These are phyloP conservation scores for Tuber indicum DNA, from an alignment of 495 filamentous ascomycete genomes.

Conservation along the genomic window DNA sequence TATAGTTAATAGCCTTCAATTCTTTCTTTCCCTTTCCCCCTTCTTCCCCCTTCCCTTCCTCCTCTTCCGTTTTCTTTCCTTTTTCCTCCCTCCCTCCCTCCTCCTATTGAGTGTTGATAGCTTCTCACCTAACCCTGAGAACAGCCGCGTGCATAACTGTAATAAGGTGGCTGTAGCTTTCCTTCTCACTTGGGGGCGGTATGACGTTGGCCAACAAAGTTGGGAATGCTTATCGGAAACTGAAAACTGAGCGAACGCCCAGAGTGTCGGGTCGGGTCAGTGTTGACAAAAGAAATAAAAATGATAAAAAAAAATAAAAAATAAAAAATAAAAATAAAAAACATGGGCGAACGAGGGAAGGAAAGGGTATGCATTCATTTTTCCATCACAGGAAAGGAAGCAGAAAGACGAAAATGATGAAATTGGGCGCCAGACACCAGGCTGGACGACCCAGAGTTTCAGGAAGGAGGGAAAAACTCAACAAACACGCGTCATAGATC, in stretches of 20 bases:
- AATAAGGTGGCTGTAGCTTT: not conserved
- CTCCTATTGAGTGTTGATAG: not conserved
- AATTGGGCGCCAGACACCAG: not conserved
- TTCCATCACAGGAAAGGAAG: conserved; percentile 1
- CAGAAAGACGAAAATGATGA: not conserved
- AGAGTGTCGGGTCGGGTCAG: not conserved
- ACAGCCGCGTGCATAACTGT: not conserved
- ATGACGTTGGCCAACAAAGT: conserved; percentile 7
- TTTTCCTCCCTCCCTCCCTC: not conserved
- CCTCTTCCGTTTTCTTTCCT: not conserved
- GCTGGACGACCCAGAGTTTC: not conserved
- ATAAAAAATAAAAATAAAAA: conserved; percentile 5
- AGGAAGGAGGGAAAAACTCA: not conserved
- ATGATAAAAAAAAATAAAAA: conserved; percentile 1
- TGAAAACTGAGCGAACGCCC: not conserved
- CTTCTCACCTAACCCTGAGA: not conserved
- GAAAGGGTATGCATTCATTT: not conserved
- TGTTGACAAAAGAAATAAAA: not conserved
- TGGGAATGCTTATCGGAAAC: conserved; percentile 4
- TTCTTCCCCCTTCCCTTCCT: not conserved
- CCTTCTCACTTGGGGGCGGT: not conserved
- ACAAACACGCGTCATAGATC: conserved; percentile 5
- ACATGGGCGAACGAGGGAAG: not conserved
- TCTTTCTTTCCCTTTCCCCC: not conserved
- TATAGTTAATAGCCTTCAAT: not conserved